Percentiles rank a stretch among this genome's conserved stretches.
phyloP scores from a whole-genome alignment of 2,329 filamentous ascomycete genomes.

The Penicillium sp. region DNA sequence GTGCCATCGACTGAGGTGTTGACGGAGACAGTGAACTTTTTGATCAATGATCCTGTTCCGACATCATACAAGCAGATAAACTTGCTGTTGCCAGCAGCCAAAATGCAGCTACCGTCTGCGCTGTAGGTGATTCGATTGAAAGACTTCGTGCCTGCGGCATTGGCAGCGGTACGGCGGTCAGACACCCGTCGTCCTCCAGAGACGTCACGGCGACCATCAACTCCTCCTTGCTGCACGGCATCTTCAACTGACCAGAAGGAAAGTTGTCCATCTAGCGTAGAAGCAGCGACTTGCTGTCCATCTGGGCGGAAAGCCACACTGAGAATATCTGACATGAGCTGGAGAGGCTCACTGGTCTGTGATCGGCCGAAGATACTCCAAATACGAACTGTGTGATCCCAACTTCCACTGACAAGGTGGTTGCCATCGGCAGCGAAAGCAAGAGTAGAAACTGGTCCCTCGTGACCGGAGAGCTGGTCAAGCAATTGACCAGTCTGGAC shows the following conservation, averaged over 20 bases:
- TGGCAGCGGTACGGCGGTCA: conserved; percentile 88
- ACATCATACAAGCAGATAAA: conserved; percentile 98
- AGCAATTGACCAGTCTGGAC: conserved; percentile 96
- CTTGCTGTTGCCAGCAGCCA: conserved; percentile 95
- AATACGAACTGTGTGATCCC: conserved; percentile 92
- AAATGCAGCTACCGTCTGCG: conserved; percentile 82
- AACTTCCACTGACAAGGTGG: conserved; percentile 84
- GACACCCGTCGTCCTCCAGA: conserved; percentile 87
- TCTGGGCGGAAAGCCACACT: conserved; percentile 86
- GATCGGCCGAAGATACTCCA: conserved; percentile 95
- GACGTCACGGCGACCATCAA: conserved; percentile 88
- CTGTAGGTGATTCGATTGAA: conserved; percentile 89
- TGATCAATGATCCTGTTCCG: conserved; percentile 82
- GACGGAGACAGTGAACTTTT: conserved; percentile 92
- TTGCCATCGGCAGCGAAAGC: conserved; percentile 85
- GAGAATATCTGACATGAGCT: conserved; percentile 87
- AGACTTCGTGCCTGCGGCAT: conserved; percentile 82
- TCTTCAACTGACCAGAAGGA: conserved; percentile 94
- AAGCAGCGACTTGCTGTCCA: conserved; percentile 84
- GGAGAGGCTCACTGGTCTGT: conserved; percentile 90
- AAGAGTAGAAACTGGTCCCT: conserved; percentile 85
- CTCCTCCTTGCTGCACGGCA: conserved; percentile 76
- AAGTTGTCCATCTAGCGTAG: conserved; percentile 87
- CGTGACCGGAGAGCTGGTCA: conserved; percentile 85
- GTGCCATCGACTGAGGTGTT: conserved; percentile 96